These are phyloP conservation scores for Arthonia radiata DNA, from an alignment of 495 filamentous ascomycete genomes.

Conservation along the genomic window DNA sequence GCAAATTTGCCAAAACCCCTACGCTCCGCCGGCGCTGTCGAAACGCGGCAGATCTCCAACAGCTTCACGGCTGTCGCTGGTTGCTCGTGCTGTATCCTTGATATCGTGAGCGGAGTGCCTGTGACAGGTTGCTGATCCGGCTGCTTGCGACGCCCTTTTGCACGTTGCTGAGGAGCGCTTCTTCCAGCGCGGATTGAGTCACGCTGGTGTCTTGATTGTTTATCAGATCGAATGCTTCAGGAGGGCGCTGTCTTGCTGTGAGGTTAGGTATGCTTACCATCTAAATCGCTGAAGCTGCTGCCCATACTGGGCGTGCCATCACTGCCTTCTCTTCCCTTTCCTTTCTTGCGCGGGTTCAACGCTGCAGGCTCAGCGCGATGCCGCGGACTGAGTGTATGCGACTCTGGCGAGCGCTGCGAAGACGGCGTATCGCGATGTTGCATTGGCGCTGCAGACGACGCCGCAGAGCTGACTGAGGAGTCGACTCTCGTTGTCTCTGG, in stretches of 20 bases:
- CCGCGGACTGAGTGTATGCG: conserved; percentile 27
- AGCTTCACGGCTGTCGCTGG: too few species aligned
- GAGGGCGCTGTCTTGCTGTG: conserved; percentile 1
- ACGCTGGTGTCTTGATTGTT: conserved; percentile 53
- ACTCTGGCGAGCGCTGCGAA: conserved; percentile 9
- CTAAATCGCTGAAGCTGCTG: conserved; percentile 90
- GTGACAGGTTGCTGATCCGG: conserved; percentile 65
- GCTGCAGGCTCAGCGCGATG: conserved; percentile 29
- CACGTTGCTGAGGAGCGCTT: conserved; percentile 81
- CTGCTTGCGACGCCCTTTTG: conserved; percentile 53
- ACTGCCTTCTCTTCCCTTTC: conserved; percentile 39
- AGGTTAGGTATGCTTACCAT: conserved; percentile 31
- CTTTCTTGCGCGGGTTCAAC: conserved; percentile 23
- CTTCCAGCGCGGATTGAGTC: conserved; percentile 80
- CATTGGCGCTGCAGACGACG: conserved; percentile 16
- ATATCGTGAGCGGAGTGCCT: too few species aligned
- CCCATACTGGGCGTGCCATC: conserved; percentile 90
- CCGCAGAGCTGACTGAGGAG: conserved; percentile 34
- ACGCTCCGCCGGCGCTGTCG: too few species aligned
- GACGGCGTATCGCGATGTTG: conserved; percentile 6
- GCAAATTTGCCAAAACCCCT: too few species aligned
- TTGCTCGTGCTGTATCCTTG: too few species aligned
- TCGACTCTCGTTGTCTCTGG: conserved; percentile 12
- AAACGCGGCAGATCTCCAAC: too few species aligned
- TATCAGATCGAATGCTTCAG: conserved; percentile 3